Evolutionary conservation across 768 basidiomycete species (phyloP), one percentile per base, ranked within the genome.

Genomic region (Kwoniella mangroviensis): DNA sequence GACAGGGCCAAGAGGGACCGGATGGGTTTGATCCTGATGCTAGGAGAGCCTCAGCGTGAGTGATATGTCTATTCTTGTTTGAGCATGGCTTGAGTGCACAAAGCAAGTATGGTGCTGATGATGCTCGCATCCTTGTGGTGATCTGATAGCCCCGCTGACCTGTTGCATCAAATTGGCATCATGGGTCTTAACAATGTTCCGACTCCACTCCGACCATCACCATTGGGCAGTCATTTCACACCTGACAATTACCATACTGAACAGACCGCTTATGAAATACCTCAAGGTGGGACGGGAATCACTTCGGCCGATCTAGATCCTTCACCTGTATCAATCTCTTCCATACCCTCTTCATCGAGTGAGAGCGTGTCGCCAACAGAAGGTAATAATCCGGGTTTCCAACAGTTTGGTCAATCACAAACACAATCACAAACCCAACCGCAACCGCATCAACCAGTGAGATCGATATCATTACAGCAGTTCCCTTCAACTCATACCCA

Each of bases 31-130:
- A 79, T 51, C 65, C 75, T 13, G 71, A 75, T 52, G 22, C 65
- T 2, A 59, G 81, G 53, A 45, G 81, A 41, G 76, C 81, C 26
- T 82, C 81, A 13, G 81, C 78, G 81, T 82, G 73, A 80, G 81
- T 34, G 41, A 51, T 65, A 34, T 54, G 13, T 34, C 12, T 42
- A 13, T 49, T 13, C 13, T 4, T 49, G 45, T 10, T 49, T 19
- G 45, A 49, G 45, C 34, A 34, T 34, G 34, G 34, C 34, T 34
- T 34, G 34, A 34, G 6, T 34, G 34, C 34, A 49, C 45, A 19
- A 49, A 10, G 13, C 13, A 49, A 49, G 12, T 19, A 6, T 49
- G 13, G 19, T 49, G 45, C 45, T 49, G 13, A 49, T 19, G 19
- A 34, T 34, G 34, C 34, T 34, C 9, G 45, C 45, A 15, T 49